Evolutionary conservation across 495 filamentous ascomycete species (phyloP).

Genomic region (Penicillium goetzii): DNA sequence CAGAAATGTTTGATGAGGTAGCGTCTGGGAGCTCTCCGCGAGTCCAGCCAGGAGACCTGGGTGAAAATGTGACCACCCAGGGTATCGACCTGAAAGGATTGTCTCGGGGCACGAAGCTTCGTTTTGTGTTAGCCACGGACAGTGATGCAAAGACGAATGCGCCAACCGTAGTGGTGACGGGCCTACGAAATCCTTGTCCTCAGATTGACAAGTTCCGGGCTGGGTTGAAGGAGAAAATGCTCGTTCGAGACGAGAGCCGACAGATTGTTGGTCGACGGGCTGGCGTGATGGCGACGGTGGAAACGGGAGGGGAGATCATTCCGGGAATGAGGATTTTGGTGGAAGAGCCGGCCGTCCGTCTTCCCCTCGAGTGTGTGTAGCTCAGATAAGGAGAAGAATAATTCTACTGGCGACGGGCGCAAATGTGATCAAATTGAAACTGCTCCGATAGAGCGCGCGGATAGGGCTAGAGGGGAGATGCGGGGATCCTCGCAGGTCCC

Average conservation of each 20-base stretch:
- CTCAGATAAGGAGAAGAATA: constrained; percentile 12
- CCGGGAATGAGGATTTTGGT: not conserved
- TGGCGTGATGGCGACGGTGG: constrained; percentile 4
- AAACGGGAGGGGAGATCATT: not conserved
- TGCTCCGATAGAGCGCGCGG: too few relatives aligned
- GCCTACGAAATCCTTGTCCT: not conserved
- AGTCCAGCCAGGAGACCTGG: not conserved
- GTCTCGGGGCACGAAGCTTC: not conserved
- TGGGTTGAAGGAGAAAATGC: not conserved
- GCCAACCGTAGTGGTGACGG: not conserved
- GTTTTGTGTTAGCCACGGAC: not conserved
- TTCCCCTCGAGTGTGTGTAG: not conserved
- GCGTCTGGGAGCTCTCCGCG: not conserved
- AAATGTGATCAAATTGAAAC: too few relatives aligned
- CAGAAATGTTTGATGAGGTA: not conserved
- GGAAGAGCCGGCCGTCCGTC: not conserved
- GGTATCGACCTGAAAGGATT: not conserved
- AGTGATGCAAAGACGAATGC: not conserved
- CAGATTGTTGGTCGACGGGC: constrained; percentile 6
- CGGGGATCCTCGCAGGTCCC: constrained; percentile 10
- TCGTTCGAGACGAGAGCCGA: not conserved
- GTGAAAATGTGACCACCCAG: not conserved
- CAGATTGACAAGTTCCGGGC: not conserved
- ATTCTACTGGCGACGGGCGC: too few relatives aligned
- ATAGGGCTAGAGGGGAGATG: constrained; percentile 11